Conservation (phyloP, 495 filamentous ascomycete species). For the Aspergillus cavernicola region DNA sequence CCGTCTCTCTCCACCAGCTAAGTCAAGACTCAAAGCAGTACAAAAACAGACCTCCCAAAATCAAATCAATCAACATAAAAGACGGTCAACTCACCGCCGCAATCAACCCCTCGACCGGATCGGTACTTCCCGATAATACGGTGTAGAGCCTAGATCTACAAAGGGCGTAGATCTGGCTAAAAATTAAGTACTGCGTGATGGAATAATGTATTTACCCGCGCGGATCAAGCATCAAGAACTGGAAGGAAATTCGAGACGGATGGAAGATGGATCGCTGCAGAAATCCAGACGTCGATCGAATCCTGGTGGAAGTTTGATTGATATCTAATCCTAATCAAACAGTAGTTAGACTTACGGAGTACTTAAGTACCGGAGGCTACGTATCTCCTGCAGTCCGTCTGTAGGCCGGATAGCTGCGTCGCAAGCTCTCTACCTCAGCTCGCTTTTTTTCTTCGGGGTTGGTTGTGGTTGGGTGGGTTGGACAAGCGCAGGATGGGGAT, state of each 20-base stretch:
- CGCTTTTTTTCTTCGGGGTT: too few species aligned
- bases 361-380: too few species aligned
- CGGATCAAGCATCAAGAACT: not conserved
- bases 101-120: not conserved
- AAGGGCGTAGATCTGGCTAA: not conserved
- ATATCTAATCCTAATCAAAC: not conserved
- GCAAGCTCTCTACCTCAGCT: too few species aligned
- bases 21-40: too few species aligned
- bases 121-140: not conserved
- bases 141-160: not conserved
- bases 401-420: too few species aligned
- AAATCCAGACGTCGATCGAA: not conserved
- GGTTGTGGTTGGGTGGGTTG: too few species aligned
- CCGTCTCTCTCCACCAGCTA: too few species aligned
- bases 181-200: not conserved
- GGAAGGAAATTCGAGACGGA: not conserved
- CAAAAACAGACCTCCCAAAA: too few species aligned
- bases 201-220: not conserved
- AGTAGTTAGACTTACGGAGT: not conserved
- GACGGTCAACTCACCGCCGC: not conserved
- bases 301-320: slow-evolving; percentile 7
- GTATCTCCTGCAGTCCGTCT: too few species aligned
- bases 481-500: too few species aligned
- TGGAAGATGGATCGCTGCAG: not conserved
- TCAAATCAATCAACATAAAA: too few species aligned